These are phyloP conservation scores for Voacanga thouarsii DNA, from an alignment of 257 asterid genomes.

Conservation along the genomic window DNA sequence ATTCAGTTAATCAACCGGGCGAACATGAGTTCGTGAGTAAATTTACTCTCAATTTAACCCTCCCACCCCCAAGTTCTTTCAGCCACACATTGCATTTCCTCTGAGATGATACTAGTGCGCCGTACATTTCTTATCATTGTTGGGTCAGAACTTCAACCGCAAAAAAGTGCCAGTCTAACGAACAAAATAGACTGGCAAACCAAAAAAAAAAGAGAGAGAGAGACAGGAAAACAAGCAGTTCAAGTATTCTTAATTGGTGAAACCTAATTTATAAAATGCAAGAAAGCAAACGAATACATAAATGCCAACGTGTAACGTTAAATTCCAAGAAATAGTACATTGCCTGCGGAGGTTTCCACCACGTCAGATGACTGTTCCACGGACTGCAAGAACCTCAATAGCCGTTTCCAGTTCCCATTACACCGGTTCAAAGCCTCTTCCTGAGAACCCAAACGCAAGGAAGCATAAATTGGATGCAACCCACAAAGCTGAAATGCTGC, in stretches of 20 bases:
- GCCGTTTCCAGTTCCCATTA: conserved; percentile 61
- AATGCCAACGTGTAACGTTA: background rate
- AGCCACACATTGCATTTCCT: too few species aligned
- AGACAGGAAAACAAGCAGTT: background rate
- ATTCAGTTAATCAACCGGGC: background rate
- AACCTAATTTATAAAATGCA: background rate
- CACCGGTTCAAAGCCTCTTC: conserved; percentile 54
- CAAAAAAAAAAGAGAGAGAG: background rate
- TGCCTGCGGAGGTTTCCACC: conserved; percentile 77
- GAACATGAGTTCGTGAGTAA: background rate
- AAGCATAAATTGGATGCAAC: conserved; percentile 44
- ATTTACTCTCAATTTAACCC: conserved; percentile 1
- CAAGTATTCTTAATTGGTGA: background rate
- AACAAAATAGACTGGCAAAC: background rate
- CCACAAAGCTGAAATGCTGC: conserved; percentile 74
- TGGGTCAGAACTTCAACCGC: background rate
- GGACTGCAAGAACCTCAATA: conserved; percentile 72
- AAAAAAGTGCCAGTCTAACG: background rate
- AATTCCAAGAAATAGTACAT: conserved; percentile 49
- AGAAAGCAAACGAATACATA: background rate
- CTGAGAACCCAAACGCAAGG: conserved; percentile 40
- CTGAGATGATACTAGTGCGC: background rate
- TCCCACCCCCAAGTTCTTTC: too few species aligned
- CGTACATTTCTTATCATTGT: background rate
- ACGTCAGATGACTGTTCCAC: conserved; percentile 67